Evolutionary conservation across 2,329 filamentous ascomycete genomes (phyloP).

Genomic region (Aspergillus flavus): DNA sequence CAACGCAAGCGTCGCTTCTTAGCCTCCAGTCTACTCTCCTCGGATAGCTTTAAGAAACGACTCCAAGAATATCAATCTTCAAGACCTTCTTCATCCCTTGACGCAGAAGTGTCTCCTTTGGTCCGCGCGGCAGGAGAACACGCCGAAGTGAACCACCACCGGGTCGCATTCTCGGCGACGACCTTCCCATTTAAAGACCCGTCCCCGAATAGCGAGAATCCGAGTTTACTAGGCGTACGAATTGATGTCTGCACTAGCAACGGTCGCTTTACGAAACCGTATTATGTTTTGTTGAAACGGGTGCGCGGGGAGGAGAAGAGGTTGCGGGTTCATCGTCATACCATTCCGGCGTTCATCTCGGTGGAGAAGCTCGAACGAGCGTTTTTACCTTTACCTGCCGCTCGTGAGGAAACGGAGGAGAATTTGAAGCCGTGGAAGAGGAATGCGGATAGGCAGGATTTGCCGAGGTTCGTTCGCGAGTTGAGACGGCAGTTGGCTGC

Average conservation of each 20-base stretch:
- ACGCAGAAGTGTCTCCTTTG: slow-evolving; percentile 36
- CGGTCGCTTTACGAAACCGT: slow-evolving; percentile 45
- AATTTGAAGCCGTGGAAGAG: slow-evolving; percentile 24
- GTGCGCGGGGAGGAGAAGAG: slow-evolving; percentile 26
- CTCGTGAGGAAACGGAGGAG: slow-evolving; percentile 14
- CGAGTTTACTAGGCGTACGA: slow-evolving; percentile 43
- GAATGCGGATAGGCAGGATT: slow-evolving; percentile 34
- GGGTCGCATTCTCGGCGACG: slow-evolving; percentile 48
- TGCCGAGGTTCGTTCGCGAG: slow-evolving; percentile 39
- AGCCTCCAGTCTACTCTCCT: slow-evolving; percentile 46
- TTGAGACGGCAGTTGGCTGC: slow-evolving; percentile 44
- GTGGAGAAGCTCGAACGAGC: slow-evolving; percentile 39
- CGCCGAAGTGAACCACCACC: slow-evolving; percentile 43
- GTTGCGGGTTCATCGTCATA: slow-evolving; percentile 45
- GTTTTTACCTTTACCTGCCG: slow-evolving; percentile 30
- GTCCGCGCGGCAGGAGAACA: slow-evolving; percentile 35
- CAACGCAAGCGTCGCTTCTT: slow-evolving; percentile 43
- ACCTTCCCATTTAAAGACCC: slow-evolving; percentile 51
- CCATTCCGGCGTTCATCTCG: slow-evolving; percentile 49
- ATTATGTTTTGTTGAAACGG: slow-evolving; percentile 45
- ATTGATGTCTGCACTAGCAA: slow-evolving; percentile 45
- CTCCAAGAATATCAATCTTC: slow-evolving; percentile 14
- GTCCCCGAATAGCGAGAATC: slow-evolving; percentile 31
- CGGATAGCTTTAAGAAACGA: slow-evolving; percentile 37
- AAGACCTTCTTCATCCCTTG: slow-evolving; percentile 11